Conservation (phyloP, 2,329 filamentous ascomycete species). For the Beauveria sp. region DNA sequence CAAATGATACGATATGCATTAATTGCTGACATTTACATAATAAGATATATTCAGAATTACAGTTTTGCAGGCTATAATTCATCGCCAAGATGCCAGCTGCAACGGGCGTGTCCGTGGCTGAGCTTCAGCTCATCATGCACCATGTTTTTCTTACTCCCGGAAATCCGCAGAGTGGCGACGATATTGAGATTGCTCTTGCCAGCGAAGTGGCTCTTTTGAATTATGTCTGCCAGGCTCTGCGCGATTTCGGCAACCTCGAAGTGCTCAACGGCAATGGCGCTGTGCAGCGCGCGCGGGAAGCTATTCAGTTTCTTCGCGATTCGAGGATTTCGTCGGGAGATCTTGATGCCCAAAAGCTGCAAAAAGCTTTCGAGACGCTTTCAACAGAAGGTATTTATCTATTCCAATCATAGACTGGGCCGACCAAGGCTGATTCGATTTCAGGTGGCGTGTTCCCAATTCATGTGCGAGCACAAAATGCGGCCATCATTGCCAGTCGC, state of each 20-base stretch:
- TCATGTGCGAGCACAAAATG: constrained; percentile 1
- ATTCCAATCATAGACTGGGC: no score
- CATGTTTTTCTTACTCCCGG: background rate
- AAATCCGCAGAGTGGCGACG: background rate
- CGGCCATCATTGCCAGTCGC: background rate
- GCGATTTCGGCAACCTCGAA: background rate
- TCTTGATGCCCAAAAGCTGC: background rate
- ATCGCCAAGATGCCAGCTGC: background rate
- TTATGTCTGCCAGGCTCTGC: background rate
- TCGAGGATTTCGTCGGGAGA: background rate
- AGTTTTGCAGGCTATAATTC: background rate
- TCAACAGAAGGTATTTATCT: background rate
- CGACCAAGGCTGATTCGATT: background rate
- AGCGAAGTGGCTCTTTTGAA: background rate
- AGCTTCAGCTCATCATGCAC: background rate
- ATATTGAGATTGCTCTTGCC: background rate
- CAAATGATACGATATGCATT: background rate
- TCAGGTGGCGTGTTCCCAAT: background rate
- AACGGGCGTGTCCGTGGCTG: background rate
- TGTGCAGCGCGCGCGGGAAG: background rate
- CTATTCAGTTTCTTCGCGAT: background rate
- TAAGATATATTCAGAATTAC: background rate
- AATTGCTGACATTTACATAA: background rate
- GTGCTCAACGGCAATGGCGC: background rate
- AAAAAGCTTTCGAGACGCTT: background rate